These are phyloP conservation scores for Mortierella sp. DNA, from an alignment of 371 early-diverging fungal genomes.

Conservation along the genomic window DNA sequence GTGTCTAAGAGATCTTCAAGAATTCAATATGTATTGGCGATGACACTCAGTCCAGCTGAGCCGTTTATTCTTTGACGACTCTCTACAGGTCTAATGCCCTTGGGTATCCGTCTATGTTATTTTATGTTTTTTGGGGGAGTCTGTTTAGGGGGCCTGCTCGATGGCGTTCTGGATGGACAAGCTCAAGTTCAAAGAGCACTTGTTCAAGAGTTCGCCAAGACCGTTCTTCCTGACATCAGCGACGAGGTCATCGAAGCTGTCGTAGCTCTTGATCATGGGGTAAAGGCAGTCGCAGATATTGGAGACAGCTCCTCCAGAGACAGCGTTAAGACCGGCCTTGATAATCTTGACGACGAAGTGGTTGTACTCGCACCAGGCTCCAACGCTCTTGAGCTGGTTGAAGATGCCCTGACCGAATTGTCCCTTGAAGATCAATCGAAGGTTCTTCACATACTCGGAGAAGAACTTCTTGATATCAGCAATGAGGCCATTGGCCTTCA, in stretches of 20 bases:
- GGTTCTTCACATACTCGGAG: slow-evolving; percentile 8
- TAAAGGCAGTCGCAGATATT: slow-evolving; percentile 24
- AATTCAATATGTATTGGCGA: no score
- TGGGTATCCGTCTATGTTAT: no score
- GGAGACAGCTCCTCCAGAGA: slow-evolving; percentile 12
- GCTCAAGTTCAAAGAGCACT: slow-evolving; percentile 5
- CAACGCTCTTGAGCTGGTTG: slow-evolving; percentile 31
- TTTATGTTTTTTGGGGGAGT: no score
- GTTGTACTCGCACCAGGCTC: slow-evolving; percentile 27
- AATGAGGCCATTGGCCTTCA: not conserved
- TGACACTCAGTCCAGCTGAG: no score
- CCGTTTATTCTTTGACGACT: no score
- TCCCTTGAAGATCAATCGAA: slow-evolving; percentile 14
- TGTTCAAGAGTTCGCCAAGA: not conserved
- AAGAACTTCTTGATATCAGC: slow-evolving; percentile 17
- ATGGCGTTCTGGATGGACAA: slow-evolving; percentile 6
- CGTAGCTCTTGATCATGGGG: slow-evolving; percentile 18
- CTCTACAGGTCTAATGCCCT: no score
- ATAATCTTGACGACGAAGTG: slow-evolving; percentile 22
- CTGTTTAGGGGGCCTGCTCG: no score
- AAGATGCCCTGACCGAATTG: slow-evolving; percentile 21
- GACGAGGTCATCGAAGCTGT: slow-evolving; percentile 2
- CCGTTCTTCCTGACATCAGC: slow-evolving; percentile 3
- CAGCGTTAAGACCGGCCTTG: slow-evolving; percentile 11
- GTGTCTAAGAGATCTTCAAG: no score